A percentile compares a stretch with the other conserved stretches of the same genome.
Conservation (phyloP, 2,329 filamentous ascomycete genomes). For the Nannizziopsis arthrosporioides region DNA sequence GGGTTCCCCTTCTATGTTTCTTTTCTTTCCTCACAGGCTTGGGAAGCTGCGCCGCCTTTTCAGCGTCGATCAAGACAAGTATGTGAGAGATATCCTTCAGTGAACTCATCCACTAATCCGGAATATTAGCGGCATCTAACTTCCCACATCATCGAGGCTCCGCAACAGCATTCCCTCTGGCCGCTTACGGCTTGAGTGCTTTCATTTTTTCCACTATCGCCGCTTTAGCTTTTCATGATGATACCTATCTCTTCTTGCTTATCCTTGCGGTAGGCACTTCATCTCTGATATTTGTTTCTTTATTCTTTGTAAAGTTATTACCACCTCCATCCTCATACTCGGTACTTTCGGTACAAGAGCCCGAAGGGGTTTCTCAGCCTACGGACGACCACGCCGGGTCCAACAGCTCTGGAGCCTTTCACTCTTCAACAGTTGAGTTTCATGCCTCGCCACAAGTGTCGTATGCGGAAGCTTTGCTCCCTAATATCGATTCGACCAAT, state of each 20-base stretch:
- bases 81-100: constrained; percentile 15
- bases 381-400: constrained; percentile 20
- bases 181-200: constrained; percentile 86
- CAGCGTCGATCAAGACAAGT: constrained; percentile 69
- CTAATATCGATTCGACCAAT: constrained; percentile 39
- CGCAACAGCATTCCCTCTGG: constrained; percentile 83
- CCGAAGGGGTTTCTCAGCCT: constrained; percentile 19
- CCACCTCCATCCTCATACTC: constrained; percentile 42
- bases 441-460: constrained; percentile 25
- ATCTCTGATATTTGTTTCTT: constrained; percentile 59
- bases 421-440: constrained; percentile 18
- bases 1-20: constrained; percentile 55
- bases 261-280: constrained; percentile 72
- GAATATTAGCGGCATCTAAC: constrained; percentile 59
- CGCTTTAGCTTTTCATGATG: constrained; percentile 64
- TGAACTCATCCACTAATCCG: background rate
- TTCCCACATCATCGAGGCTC: constrained; percentile 86
- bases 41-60: constrained; percentile 85
- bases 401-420: constrained; percentile 30
- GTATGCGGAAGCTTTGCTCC: constrained; percentile 18
- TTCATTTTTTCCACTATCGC: constrained; percentile 88
- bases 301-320: constrained; percentile 74
- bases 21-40: constrained; percentile 77
- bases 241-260: constrained; percentile 69
- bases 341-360: constrained; percentile 30